Base-by-base conservation (phyloP, 2,329 filamentous ascomycete species). In the Cladophialophora chaetospira region DNA sequence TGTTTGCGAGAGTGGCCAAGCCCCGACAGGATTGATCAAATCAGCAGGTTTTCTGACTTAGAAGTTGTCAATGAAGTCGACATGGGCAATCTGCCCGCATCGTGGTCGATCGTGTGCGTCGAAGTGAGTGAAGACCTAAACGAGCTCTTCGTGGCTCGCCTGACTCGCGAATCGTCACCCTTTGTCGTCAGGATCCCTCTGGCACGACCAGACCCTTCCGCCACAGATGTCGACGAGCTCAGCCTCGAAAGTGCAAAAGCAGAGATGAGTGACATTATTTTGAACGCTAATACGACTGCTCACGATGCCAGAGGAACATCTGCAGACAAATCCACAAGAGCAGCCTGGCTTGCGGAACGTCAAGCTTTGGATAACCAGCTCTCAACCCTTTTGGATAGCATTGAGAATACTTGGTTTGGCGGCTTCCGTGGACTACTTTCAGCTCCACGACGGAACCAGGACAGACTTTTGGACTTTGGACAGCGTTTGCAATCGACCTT, bases 391-490 rank as follows among this genome's bases (percentile, higher is more conserved):
- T 79, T 99, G 1, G 79, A 86, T 52, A 95, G 91, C 58, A 88
- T 99, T 35, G 93, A 99, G 72, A 88, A 89, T 60, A 86, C 94
- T 19, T 99, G 94, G 94, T 83, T 99, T 4, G 92, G 93, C 46
- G 94, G 94, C 0, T 99, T 99, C 79, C 88, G 86, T 55, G 92
- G 93, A 13, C 87, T 99, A n/a, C 93, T 99, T 68, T 92, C 91
- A 1, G 88, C 89, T 52, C 83, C 88, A 51, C 72, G 78, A 46
- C 80, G 81, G 33, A 80, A 87, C 17, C 75, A 82, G 1, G 80
- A 86, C 23, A 76, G 89, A 9, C 75, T 97, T 28, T 82, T 83
- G 4, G 83, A 83, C 26, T 97, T 99, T 69, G 85, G 91, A 29
- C 85, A 83, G 68, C 84, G 83, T 3, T 91, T 99, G 62, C 82